Evolutionary conservation across 208 protist species (phyloP), one percentile per base, ranked within the genome.

Genomic region (Acanthamoeba sp.): DNA sequence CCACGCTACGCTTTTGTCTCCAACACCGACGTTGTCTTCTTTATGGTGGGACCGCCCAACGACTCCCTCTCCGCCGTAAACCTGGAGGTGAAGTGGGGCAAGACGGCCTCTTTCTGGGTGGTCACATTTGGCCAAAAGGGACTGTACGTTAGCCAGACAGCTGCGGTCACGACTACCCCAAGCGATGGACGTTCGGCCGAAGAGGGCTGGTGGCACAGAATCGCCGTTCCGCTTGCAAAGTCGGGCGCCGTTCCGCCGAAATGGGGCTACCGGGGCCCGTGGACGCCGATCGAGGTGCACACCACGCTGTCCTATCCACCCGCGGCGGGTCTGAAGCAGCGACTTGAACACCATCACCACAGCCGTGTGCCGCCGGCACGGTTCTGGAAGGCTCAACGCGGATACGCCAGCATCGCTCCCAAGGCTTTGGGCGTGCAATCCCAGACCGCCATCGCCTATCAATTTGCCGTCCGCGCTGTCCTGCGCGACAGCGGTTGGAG

Each of bases 1-100:
- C 62, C 62, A 71, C 27, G 62, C 62, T 71, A 71, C 62, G 62
- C 62, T 71, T 71, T 71, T 71, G 62, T 71, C 62, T 71, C 62
- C 62, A 22, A 71, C 62, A 71, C 62, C 62, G 62, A 71, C 62
- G 62, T 71, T 6, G 62, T 71, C 62, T 71, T 71, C 62, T 71
- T 71, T 22, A 71, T 71, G 62, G 62, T 71, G 62, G 62, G 62
- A 7, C 62, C 62, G 7, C 22, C 62, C 62, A 71, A 71, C 62
- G 27, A 71, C 62, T 71, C 62, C 62, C 62, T 71, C 29, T n/a
- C n/a, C n/a, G 62, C 62, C 62, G 62, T 71, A 6, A 71, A 71
- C 62, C 62, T 71, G 62, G 62, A 71, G 62, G 62, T 71, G 62
- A 71, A 27, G 62, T 71, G 62, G 62, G 62, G 62, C 29, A 34